phyloP scores from a whole-genome alignment of 768 basidiomycete species.

The Amanita rimosa region DNA sequence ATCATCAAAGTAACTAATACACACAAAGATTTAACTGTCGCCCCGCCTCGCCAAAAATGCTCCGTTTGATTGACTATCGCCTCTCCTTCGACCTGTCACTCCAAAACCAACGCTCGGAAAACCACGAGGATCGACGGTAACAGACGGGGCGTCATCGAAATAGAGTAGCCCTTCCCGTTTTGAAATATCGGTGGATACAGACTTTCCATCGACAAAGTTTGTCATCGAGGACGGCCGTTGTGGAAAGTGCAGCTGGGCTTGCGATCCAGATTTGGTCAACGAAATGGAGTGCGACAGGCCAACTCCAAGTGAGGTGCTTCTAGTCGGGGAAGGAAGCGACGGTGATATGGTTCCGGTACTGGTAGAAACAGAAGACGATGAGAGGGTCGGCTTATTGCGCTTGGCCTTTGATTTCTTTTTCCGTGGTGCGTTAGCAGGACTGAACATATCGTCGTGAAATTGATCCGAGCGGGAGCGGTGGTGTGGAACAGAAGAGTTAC shows the following conservation, averaged over 20 bases:
- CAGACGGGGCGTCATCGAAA: too few relatives aligned
- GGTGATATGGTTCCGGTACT: background rate
- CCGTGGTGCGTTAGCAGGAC: background rate
- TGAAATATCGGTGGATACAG: background rate
- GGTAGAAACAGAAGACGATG: background rate
- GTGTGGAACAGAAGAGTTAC: too few relatives aligned
- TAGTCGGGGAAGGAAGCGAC: background rate
- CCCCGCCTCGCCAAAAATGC: constrained; percentile 1
- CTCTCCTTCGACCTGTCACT: background rate
- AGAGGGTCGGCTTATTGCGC: background rate
- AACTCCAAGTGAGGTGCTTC: background rate
- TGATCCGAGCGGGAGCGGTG: background rate
- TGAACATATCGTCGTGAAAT: background rate
- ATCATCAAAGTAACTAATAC: too few relatives aligned
- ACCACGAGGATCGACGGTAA: background rate
- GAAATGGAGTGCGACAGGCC: background rate
- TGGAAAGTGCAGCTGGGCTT: background rate
- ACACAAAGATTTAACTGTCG: background rate
- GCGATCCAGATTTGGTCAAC: background rate
- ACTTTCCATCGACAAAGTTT: background rate
- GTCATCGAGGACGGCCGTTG: background rate
- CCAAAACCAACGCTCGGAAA: constrained; percentile 1
- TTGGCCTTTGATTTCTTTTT: background rate
- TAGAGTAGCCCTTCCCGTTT: too few relatives aligned
- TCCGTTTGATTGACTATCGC: background rate